These are phyloP conservation scores for Pelargonium citronellum DNA, from an alignment of 441 rosid genomes.

Conservation along the genomic window DNA sequence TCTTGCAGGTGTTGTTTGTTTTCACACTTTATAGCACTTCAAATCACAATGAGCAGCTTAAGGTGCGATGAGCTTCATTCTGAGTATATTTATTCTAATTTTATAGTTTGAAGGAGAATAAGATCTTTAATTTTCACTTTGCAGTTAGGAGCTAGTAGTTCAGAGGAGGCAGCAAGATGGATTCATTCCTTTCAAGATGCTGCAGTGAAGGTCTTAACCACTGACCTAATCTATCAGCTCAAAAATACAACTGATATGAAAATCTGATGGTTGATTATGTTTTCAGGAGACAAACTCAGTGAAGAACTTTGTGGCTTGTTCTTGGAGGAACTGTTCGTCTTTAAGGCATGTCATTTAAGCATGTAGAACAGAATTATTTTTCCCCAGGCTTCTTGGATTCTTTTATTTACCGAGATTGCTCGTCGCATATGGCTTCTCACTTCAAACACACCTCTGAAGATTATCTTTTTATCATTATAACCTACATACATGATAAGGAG, in stretches of 20 bases:
- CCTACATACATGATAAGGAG: not conserved
- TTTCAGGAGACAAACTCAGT: constrained; percentile 52
- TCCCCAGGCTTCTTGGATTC: not conserved
- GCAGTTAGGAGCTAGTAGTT: constrained; percentile 86
- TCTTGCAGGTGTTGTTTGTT: constrained; percentile 66
- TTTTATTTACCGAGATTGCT: not conserved
- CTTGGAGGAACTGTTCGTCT: constrained; percentile 55
- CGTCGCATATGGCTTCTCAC: too few relatives aligned
- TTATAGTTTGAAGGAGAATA: not conserved
- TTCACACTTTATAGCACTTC: constrained; percentile 72
- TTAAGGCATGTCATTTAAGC: constrained; percentile 34
- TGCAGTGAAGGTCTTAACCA: constrained; percentile 51
- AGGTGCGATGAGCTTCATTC: constrained; percentile 37
- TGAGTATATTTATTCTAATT: not conserved
- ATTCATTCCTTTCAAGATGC: constrained; percentile 64
- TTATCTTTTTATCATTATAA: not conserved
- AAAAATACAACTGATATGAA: not conserved
- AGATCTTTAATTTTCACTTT: constrained; percentile 14
- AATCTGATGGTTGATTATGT: constrained; percentile 16
- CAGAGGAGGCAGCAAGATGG: constrained; percentile 96
- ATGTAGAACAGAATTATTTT: not conserved
- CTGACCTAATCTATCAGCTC: not conserved
- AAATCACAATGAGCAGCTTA: constrained; percentile 67
- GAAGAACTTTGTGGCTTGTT: constrained; percentile 45
- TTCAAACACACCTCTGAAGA: too few relatives aligned